Conservation (phyloP, 352 stramenopile species). For the Pythium biforme region DNA sequence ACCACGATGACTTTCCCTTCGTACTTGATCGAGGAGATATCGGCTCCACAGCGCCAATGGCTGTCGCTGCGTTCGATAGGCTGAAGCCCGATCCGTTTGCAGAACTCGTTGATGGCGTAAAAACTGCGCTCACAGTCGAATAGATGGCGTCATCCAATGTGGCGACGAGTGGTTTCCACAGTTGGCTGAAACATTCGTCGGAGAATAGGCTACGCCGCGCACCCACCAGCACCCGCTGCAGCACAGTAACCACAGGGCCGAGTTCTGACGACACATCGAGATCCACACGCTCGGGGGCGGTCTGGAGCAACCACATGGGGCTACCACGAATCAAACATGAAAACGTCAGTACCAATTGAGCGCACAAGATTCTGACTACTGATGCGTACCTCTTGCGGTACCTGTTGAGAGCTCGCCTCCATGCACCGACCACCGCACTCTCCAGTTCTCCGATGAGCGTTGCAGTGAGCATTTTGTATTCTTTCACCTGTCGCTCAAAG, state of each 20-base stretch:
- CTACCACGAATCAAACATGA: background rate
- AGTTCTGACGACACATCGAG: conserved; percentile 22
- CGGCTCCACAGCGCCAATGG: conserved; percentile 20
- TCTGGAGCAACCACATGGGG: conserved; percentile 2
- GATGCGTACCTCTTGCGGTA: conserved; percentile 39
- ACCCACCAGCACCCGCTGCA: conserved; percentile 7
- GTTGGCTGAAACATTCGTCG: conserved; percentile 16
- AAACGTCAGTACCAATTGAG: background rate
- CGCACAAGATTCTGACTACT: background rate
- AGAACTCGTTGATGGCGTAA: background rate
- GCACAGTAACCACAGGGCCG: background rate
- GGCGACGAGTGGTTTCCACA: conserved; percentile 23
- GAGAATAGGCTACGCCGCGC: background rate
- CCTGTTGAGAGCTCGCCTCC: conserved; percentile 21
- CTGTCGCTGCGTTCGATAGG: conserved; percentile 19
- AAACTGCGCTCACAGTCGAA: background rate
- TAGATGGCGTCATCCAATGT: conserved; percentile 21
- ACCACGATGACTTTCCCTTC: conserved; percentile 15
- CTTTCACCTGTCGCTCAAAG: conserved; percentile 58
- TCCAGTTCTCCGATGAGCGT: conserved; percentile 34
- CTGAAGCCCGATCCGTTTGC: conserved; percentile 12
- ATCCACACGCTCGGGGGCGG: background rate
- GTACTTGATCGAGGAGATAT: background rate
- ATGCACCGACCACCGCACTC: conserved; percentile 26
- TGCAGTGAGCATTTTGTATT: conserved; percentile 39